phyloP scores from a whole-genome alignment of 2,329 filamentous ascomycete species.

The Botrytis porri region DNA sequence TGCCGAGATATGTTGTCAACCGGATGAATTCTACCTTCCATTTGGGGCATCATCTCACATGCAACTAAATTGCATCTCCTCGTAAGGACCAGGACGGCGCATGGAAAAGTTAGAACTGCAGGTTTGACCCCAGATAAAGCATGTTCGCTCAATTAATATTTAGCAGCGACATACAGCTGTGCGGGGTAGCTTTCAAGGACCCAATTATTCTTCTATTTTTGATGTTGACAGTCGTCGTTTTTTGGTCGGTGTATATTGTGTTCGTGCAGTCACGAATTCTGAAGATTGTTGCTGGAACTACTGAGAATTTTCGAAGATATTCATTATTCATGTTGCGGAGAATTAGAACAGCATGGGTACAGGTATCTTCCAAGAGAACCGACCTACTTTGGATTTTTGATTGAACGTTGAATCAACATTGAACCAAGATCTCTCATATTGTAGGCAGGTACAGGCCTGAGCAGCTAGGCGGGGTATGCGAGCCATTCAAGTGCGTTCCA shows the following conservation, averaged over 20 bases:
- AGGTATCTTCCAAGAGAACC: background rate
- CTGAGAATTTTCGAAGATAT: background rate
- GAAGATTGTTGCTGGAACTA: background rate
- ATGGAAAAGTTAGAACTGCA: background rate
- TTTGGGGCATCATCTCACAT: background rate
- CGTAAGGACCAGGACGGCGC: background rate
- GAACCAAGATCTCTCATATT: background rate
- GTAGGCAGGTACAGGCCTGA: background rate
- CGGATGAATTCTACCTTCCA: background rate
- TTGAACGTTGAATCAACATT: background rate
- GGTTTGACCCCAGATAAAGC: background rate
- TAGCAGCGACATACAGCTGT: background rate
- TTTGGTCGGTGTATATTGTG: background rate
- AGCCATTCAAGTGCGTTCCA: background rate
- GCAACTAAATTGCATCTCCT: background rate
- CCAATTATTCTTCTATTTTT: background rate
- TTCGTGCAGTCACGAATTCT: background rate
- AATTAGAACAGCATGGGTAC: background rate
- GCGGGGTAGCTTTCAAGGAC: background rate
- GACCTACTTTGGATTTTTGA: background rate
- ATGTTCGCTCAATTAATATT: background rate
- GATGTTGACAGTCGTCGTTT: background rate
- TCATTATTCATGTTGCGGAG: background rate
- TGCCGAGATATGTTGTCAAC: background rate
- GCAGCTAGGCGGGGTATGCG: background rate